These are phyloP conservation scores for Acer yangbiense DNA, from an alignment of 345 rosid species.

Conservation along the genomic window DNA sequence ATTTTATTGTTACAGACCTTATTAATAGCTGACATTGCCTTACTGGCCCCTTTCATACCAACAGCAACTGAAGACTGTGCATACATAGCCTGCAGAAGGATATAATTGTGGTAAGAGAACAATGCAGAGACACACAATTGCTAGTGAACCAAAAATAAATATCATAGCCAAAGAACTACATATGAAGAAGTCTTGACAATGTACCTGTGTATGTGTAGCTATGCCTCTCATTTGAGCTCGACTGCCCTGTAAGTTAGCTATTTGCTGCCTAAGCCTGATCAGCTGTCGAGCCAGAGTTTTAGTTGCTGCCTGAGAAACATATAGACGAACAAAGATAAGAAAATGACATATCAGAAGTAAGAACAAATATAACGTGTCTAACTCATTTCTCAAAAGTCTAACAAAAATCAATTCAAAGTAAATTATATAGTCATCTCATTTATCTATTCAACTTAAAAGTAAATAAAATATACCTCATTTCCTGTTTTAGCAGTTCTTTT, in stretches of 20 bases:
- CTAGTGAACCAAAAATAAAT: neutral
- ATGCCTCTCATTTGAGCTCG: slow-evolving; percentile 99
- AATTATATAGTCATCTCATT: neutral
- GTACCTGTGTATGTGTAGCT: slow-evolving; percentile 96
- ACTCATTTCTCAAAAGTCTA: neutral
- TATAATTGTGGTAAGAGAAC: slow-evolving; percentile 22
- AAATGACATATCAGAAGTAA: neutral
- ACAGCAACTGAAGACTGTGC: slow-evolving; percentile 91
- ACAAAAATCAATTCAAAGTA: neutral
- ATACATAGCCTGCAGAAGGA: slow-evolving; percentile 74
- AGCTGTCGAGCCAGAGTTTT: slow-evolving; percentile 88
- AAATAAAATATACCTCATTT: slow-evolving; percentile 64
- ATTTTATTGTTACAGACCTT: slow-evolving; percentile 50
- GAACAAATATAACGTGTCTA: slow-evolving; percentile 10
- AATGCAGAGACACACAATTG: neutral
- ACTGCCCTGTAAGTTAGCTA: slow-evolving; percentile 87
- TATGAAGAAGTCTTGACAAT: neutral
- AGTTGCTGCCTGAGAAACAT: slow-evolving; percentile 69
- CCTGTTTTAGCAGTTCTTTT: slow-evolving; percentile 93
- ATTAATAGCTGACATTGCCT: slow-evolving; percentile 88
- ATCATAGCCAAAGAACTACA: neutral
- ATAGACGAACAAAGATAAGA: neutral
- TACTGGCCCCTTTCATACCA: slow-evolving; percentile 90
- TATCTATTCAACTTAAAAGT: slow-evolving; percentile 4
- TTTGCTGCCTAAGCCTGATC: slow-evolving; percentile 88